These are phyloP conservation scores for Metarhizium album DNA, from an alignment of 2,329 filamentous ascomycete genomes.

Conservation along the genomic window DNA sequence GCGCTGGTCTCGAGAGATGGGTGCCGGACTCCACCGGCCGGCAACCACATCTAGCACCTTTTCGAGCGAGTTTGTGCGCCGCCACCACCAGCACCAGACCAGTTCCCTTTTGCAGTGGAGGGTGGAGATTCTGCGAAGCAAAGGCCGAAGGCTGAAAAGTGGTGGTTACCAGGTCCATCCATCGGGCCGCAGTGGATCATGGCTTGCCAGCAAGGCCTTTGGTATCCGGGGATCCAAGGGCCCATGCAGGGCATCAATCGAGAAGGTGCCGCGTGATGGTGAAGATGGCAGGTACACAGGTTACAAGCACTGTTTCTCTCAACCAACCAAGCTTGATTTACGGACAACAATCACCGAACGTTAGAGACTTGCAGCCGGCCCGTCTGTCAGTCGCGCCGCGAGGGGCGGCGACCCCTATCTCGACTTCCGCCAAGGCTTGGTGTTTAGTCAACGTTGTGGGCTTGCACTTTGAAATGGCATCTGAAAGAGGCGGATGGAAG, in stretches of 20 bases:
- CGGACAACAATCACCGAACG: not conserved
- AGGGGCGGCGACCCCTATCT: not conserved
- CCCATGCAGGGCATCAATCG: not conserved
- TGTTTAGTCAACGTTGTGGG: too few relatives aligned
- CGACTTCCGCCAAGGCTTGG: too few relatives aligned
- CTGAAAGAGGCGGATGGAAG: not conserved
- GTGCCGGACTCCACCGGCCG: too few relatives aligned
- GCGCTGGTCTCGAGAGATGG: not conserved
- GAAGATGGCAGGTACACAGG: too few relatives aligned
- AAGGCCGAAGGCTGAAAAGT: not conserved
- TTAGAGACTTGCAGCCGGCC: not conserved
- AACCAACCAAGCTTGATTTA: too few relatives aligned
- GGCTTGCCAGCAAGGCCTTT: not conserved
- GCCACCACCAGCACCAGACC: too few relatives aligned
- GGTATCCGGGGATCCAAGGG: not conserved
- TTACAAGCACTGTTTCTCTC: not conserved
- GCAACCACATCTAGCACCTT: too few relatives aligned
- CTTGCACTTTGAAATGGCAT: too few relatives aligned
- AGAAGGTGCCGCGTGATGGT: too few relatives aligned
- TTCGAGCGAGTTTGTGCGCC: too few relatives aligned
- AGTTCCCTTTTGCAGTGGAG: not conserved
- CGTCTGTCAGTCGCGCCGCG: not conserved
- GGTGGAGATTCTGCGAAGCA: not conserved
- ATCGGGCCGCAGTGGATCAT: constrained; percentile 4
- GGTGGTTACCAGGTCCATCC: not conserved